Percentiles rank a stretch among this genome's conserved stretches.
Conservation (phyloP, 495 filamentous ascomycete species). For the Chaetomium tenue region DNA sequence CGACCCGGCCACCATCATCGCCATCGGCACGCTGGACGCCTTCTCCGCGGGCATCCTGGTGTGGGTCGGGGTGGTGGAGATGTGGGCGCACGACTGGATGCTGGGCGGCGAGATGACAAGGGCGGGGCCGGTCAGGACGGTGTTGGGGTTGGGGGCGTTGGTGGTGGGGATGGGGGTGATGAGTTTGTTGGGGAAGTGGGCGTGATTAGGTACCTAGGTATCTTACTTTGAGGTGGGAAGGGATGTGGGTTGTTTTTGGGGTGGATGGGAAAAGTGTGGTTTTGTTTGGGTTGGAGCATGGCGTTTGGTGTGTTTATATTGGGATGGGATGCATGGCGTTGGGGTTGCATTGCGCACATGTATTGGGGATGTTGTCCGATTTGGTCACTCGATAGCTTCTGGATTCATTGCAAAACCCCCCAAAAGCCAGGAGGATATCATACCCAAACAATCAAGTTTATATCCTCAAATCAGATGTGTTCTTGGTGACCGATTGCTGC, state of each 20-base stretch:
- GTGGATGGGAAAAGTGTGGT: background rate
- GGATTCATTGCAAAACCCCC: too few relatives aligned
- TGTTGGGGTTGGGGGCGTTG: constrained; percentile 25
- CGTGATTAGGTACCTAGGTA: constrained; percentile 21
- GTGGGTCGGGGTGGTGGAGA: constrained; percentile 61
- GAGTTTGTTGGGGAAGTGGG: constrained; percentile 40
- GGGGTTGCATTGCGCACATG: too few relatives aligned
- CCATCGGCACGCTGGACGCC: constrained; percentile 59
- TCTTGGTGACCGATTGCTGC: too few relatives aligned
- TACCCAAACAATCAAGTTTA: too few relatives aligned
- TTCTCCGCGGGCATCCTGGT: constrained; percentile 58
- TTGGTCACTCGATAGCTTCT: too few relatives aligned
- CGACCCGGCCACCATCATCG: constrained; percentile 52
- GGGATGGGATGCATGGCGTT: too few relatives aligned
- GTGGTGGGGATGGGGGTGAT: constrained; percentile 33
- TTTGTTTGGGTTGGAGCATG: too few relatives aligned
- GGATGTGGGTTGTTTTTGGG: background rate
- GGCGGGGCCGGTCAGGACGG: constrained; percentile 26
- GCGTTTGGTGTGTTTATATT: too few relatives aligned
- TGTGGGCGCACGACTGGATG: constrained; percentile 59
- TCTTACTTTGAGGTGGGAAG: too few relatives aligned
- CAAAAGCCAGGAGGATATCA: too few relatives aligned
- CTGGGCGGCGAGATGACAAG: constrained; percentile 32
- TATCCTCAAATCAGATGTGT: too few relatives aligned
- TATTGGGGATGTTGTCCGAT: too few relatives aligned